Evolutionary conservation across 345 rosid species (phyloP).

Genomic region (Barbarea vulgaris): DNA sequence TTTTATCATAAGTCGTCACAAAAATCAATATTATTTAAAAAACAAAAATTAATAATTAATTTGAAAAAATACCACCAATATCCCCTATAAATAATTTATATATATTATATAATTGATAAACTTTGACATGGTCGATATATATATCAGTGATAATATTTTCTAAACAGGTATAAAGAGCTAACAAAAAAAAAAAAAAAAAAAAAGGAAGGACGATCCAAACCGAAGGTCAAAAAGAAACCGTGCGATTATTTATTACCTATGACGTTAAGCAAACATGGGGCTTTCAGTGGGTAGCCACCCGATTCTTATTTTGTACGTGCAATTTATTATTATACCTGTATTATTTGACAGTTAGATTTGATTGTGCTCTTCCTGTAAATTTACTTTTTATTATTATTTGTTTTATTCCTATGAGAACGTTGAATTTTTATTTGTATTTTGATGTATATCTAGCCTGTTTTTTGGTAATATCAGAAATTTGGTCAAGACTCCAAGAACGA

Average conservation of each 20-base stretch:
- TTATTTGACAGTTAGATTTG: slow-evolving; percentile 20
- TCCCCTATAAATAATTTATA: too few species aligned
- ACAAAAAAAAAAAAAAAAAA: neutral
- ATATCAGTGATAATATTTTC: slow-evolving; percentile 1
- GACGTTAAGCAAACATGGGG: slow-evolving; percentile 72
- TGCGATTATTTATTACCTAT: slow-evolving; percentile 50
- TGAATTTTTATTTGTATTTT: slow-evolving; percentile 1
- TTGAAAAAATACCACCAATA: neutral
- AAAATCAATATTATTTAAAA: neutral
- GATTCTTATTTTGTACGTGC: slow-evolving; percentile 21
- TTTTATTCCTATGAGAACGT: neutral
- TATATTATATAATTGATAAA: too few species aligned
- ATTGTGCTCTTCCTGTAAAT: slow-evolving; percentile 20
- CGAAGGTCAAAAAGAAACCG: slow-evolving; percentile 62
- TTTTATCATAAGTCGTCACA: neutral
- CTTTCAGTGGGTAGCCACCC: slow-evolving; percentile 44
- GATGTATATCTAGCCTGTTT: slow-evolving; percentile 17
- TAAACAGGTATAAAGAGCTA: neutral
- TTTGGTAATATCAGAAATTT: slow-evolving; percentile 27
- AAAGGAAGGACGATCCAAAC: slow-evolving; percentile 52
- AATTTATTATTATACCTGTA: neutral
- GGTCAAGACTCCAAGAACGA: slow-evolving; percentile 28
- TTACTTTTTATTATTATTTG: neutral
- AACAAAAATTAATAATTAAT: neutral
- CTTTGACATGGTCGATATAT: neutral